Percentiles rank a stretch among this genome's conserved stretches.
Evolutionary conservation across 495 filamentous ascomycete genomes (phyloP).

Genomic region (Xylaria telfairii): DNA sequence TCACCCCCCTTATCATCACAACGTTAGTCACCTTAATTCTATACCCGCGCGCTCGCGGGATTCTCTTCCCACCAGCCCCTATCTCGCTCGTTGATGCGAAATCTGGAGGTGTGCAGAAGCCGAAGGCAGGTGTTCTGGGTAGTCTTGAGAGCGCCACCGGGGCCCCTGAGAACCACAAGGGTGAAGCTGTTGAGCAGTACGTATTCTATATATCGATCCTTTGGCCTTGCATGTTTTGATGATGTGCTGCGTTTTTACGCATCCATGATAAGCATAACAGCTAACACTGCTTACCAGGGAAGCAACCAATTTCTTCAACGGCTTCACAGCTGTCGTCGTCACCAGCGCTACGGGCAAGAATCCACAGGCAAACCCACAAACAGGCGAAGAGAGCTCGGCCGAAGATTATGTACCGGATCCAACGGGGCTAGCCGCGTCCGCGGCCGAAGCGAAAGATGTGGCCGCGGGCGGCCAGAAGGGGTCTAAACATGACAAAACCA

Average conservation of each 20-base stretch:
- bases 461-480: constrained; percentile 53
- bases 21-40: constrained; percentile 69
- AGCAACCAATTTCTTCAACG: constrained; percentile 79
- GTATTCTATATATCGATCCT: background rate
- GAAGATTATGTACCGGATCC: constrained; percentile 65
- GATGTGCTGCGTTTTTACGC: background rate
- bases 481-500: constrained; percentile 76
- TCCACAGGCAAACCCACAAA: constrained; percentile 57
- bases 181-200: constrained; percentile 80
- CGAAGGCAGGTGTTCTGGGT: constrained; percentile 71
- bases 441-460: constrained; percentile 64
- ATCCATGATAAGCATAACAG: background rate
- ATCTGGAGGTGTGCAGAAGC: constrained; percentile 71
- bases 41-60: constrained; percentile 65
- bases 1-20: constrained; percentile 64
- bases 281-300: constrained; percentile 47
- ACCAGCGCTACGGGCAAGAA: constrained; percentile 78
- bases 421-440: constrained; percentile 58
- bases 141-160: constrained; percentile 82
- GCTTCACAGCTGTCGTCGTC: constrained; percentile 75
- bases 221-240: background rate
- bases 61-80: constrained; percentile 78
- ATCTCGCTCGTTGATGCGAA: constrained; percentile 67
- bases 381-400: constrained; percentile 48
- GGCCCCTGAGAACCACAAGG: constrained; percentile 82